These are phyloP conservation scores for Camellia granthamiana DNA, from an alignment of 148 eudicot species.

Conservation along the genomic window DNA sequence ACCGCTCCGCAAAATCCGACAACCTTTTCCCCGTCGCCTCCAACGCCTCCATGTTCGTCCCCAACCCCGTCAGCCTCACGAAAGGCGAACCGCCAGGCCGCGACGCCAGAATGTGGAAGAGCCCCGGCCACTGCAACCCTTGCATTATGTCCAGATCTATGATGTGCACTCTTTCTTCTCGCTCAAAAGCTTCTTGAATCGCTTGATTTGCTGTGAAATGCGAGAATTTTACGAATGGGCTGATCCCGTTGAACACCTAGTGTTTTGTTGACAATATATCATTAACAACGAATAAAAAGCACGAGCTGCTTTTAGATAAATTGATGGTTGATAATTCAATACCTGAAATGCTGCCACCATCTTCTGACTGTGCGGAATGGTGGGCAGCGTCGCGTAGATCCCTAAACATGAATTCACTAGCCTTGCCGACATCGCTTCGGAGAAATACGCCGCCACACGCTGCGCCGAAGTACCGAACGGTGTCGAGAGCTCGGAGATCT, in stretches of 20 bases:
- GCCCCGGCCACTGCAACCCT: conserved; percentile 94
- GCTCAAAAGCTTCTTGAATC: conserved; percentile 85
- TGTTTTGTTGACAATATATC: no score
- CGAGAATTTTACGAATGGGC: conserved; percentile 87
- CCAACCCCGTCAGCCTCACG: conserved; percentile 80
- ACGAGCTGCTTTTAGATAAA: no score
- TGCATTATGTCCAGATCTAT: conserved; percentile 96
- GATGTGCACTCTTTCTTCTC: conserved; percentile 80
- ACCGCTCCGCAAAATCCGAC: conserved; percentile 73
- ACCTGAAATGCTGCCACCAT: conserved; percentile 70
- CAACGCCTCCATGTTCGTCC: conserved; percentile 62
- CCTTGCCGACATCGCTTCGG: conserved; percentile 94
- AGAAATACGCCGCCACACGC: conserved; percentile 91
- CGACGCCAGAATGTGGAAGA: conserved; percentile 85
- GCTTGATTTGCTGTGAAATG: conserved; percentile 98
- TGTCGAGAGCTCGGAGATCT: conserved; percentile 76
- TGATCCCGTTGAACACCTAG: conserved; percentile 77
- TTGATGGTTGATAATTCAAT: no score
- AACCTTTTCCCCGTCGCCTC: conserved; percentile 85
- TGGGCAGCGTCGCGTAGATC: conserved; percentile 54
- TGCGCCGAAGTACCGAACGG: conserved; percentile 94
- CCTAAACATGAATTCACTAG: conserved; percentile 63
- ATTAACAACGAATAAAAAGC: no score
- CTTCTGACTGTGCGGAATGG: conserved; percentile 21
- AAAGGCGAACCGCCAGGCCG: conserved; percentile 82